These are phyloP conservation scores for Penstemon barbatus DNA, from an alignment of 257 asterid genomes.

Conservation along the genomic window DNA sequence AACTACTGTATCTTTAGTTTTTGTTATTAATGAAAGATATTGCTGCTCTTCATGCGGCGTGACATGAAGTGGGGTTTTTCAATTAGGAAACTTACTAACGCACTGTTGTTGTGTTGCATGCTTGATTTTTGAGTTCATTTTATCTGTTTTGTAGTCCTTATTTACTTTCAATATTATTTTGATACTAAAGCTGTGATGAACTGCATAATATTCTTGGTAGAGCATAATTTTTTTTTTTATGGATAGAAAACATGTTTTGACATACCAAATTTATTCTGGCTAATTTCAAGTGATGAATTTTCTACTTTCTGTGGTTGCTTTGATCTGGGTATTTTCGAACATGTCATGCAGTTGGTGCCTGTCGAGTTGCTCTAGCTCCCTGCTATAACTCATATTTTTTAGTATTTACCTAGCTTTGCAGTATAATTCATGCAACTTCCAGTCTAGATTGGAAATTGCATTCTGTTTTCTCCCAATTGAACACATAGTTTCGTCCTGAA, in stretches of 20 bases:
- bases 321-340: background rate
- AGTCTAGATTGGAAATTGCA: background rate
- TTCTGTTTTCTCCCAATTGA: constrained; percentile 11
- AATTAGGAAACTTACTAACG: background rate
- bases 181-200: constrained; percentile 5
- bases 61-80: background rate
- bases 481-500: constrained; percentile 3
- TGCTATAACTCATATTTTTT: background rate
- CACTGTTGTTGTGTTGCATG: constrained; percentile 10
- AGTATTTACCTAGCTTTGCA: constrained; percentile 2
- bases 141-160: constrained; percentile 1
- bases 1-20: background rate
- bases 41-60: constrained; percentile 1
- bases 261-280: background rate
- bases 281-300: constrained; percentile 2
- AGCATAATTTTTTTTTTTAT: no score
- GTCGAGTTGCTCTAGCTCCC: constrained; percentile 1
- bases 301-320: constrained; percentile 1
- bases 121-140: constrained; percentile 2
- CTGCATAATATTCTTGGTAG: background rate
- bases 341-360: background rate
- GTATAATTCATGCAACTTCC: constrained; percentile 4
- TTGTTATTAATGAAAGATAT: background rate
- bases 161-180: background rate
- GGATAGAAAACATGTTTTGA: background rate